Percentiles rank a stretch among this genome's conserved stretches.
These are phyloP conservation scores for Malassezia globosa DNA, from an alignment of 1,284 basidiomycete species.

Conservation along the genomic window DNA sequence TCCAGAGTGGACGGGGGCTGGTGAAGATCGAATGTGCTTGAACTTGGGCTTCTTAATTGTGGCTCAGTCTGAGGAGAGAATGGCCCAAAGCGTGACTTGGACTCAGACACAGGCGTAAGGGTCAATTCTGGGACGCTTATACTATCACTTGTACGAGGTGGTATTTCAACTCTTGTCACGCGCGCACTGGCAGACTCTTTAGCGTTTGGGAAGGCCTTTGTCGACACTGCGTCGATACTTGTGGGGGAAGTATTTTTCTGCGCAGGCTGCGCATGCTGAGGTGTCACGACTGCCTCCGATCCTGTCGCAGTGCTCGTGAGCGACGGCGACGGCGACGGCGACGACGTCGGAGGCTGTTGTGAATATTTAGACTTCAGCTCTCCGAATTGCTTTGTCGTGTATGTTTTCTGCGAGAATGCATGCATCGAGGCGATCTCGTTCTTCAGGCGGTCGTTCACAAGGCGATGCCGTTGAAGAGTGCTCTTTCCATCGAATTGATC, in stretches of 20 bases:
- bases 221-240: background rate
- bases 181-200: background rate
- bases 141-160: conserved; percentile 21
- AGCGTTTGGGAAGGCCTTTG: background rate
- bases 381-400: conserved; percentile 33
- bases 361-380: conserved; percentile 14
- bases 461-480: conserved; percentile 42
- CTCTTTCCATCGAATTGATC: conserved; percentile 38
- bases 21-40: background rate
- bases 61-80: background rate
- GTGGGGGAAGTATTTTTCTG: background rate
- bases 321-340: background rate
- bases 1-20: conserved; percentile 13
- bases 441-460: conserved; percentile 49
- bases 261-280: background rate
- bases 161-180: background rate
- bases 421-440: conserved; percentile 49
- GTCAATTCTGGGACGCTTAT: conserved; percentile 41
- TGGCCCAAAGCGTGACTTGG: background rate
- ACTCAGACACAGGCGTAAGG: conserved; percentile 36
- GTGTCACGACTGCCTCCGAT: conserved; percentile 16
- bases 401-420: conserved; percentile 48
- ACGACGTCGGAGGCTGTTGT: conserved; percentile 8
- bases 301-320: conserved; percentile 9
- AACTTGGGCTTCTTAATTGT: background rate